Conservation (phyloP, 768 basidiomycete species). For the Pleurotus eryngii region DNA sequence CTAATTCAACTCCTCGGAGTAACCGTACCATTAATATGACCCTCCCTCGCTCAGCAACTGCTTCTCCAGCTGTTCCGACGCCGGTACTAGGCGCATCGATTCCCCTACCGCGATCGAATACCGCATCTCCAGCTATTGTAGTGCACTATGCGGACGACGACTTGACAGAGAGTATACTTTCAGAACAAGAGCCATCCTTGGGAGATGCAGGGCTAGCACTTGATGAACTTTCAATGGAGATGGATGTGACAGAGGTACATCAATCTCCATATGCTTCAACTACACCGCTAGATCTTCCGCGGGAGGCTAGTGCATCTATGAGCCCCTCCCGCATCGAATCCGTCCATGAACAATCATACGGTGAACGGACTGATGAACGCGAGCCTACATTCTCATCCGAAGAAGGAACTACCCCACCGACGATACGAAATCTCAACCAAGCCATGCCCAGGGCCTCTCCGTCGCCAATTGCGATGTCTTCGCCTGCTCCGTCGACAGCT, state of each 20-base stretch:
- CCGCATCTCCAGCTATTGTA: conserved; percentile 43
- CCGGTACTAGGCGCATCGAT: conserved; percentile 43
- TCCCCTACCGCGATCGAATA: conserved; percentile 51
- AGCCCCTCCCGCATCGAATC: conserved; percentile 6
- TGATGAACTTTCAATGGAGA: conserved; percentile 14
- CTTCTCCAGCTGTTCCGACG: conserved; percentile 38
- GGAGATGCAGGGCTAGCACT: conserved; percentile 9
- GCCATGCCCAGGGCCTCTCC: conserved; percentile 25
- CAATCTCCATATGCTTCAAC: conserved; percentile 29
- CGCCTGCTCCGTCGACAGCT: conserved; percentile 50
- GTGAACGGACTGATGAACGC: conserved; percentile 14
- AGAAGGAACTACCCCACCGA: conserved; percentile 35
- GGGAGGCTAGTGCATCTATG: background rate
- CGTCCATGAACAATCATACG: conserved; percentile 14
- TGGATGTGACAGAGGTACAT: conserved; percentile 55
- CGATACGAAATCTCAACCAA: conserved; percentile 23
- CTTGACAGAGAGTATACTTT: conserved; percentile 4
- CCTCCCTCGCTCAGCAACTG: background rate
- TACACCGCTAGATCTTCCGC: conserved; percentile 9
- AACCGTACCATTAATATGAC: conserved; percentile 35
- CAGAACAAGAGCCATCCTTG: conserved; percentile 8
- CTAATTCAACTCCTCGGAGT: conserved; percentile 64
- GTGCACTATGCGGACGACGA: conserved; percentile 20
- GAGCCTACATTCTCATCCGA: conserved; percentile 77
- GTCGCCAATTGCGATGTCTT: conserved; percentile 43